Conservation (phyloP, 179 eudicot species). For the Pouteria campechiana region DNA sequence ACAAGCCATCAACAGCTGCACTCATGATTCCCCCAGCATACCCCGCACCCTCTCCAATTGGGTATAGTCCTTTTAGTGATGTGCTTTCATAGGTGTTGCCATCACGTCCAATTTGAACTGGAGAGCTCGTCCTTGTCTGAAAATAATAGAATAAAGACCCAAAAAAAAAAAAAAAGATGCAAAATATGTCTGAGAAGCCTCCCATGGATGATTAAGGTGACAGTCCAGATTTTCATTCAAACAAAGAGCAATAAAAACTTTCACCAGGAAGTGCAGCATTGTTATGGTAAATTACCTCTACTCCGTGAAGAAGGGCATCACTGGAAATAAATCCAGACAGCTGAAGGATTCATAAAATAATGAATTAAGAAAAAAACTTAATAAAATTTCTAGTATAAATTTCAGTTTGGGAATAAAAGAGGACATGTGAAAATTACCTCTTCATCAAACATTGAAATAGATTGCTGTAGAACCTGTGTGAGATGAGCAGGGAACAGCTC, state of each 20-base stretch:
- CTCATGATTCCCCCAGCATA: constrained; percentile 98
- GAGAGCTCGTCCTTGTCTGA: constrained; percentile 97
- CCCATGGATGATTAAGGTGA: too few species aligned
- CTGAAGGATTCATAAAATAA: constrained; percentile 26
- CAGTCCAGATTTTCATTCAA: background rate
- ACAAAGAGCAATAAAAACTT: background rate
- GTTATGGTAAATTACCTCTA: constrained; percentile 49
- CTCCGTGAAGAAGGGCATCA: constrained; percentile 81
- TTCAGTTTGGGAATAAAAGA: background rate
- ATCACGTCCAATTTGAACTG: constrained; percentile 61
- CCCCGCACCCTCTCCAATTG: constrained; percentile 96
- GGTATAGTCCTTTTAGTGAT: constrained; percentile 73
- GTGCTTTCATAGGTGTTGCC: constrained; percentile 73
- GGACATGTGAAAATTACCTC: constrained; percentile 35
- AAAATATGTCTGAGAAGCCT: too few species aligned
- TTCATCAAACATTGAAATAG: constrained; percentile 59
- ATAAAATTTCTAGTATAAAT: background rate
- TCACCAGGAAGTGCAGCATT: background rate
- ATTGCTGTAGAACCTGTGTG: constrained; percentile 72
- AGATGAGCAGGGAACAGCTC: constrained; percentile 63
- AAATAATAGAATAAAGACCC: too few species aligned
- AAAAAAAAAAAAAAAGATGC: too few species aligned
- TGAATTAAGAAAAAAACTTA: background rate
- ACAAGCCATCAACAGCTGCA: constrained; percentile 97
- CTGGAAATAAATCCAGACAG: constrained; percentile 77